Evolutionary conservation across 257 asterid species (phyloP).

Genomic region (Solanum arcanum): DNA sequence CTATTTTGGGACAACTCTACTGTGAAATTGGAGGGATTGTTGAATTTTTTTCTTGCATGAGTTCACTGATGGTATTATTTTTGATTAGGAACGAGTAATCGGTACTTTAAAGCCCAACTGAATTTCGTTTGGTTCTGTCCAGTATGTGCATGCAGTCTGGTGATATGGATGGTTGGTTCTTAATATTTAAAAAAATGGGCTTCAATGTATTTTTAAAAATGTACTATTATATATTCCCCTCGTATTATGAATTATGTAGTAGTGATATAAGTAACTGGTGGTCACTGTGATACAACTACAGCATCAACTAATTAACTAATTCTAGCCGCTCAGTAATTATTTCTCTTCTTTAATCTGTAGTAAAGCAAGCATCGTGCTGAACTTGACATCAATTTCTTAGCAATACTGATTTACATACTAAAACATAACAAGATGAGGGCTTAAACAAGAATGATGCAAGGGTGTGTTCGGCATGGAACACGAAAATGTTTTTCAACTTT

Average conservation of each 20-base stretch:
- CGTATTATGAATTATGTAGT: too few species aligned
- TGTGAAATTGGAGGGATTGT: background rate
- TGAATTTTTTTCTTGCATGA: background rate
- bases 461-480: background rate
- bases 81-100: background rate
- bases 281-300: background rate
- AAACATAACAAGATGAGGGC: background rate
- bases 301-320: background rate
- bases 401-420: background rate
- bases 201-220: background rate
- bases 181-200: background rate
- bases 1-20: background rate
- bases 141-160: background rate
- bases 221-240: background rate
- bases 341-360: background rate
- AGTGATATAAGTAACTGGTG: background rate
- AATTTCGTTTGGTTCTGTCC: background rate
- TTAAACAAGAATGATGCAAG: background rate
- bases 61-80: background rate
- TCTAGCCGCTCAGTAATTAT: background rate
- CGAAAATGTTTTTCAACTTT: background rate
- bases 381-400: background rate
- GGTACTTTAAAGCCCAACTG: background rate
- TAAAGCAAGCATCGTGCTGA: background rate
- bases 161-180: background rate